Base-by-base conservation (phyloP, 78 protist genomes). In the Thecamonas trahens region DNA sequence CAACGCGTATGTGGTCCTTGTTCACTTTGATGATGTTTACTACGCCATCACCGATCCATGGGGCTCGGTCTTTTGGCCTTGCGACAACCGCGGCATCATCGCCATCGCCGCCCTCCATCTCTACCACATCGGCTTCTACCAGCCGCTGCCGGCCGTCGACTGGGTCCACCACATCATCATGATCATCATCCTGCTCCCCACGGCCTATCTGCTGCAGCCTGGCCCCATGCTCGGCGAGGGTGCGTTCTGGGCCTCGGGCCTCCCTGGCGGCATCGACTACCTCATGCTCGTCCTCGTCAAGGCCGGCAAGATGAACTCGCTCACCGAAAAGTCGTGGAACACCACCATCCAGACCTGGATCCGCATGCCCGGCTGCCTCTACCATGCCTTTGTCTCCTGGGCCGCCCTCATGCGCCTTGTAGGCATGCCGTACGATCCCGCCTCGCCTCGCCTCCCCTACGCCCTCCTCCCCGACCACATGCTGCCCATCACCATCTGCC, bases 201-300 rank as follows among this genome's bases (percentile, higher is more conserved):
- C 59, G 54, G 38, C 50, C 34, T 58, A 58, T 61, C 22, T 40
- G 32, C 40, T 20, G 22, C 67, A 34, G 42, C 26, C 42, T 11
- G 76, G 76, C 1, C 67, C 63, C 22, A 13, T 70, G 49, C 4
- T 29, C 26, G 28, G 29, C 40, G 34, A 22, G 40, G 50, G 50
- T 26, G 8, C 45, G 49, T 70, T 70, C 38, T 58, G 6, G 18
- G 54, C 49, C 29, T 57, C 38, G 24, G 77, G 77, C 37, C 15
- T 71, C 11, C 77, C 77, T 9, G 77, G 77, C n/a, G 77, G 77
- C 20, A 11, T 60, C 44, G 77, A 71, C 49, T 71, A 71, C 77
- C 2, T 34, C 24, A 60, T 71, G 68, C 68, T 71, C 42, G 28
- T 35, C 67, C 4, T 37, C 37, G 65, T 71, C 42, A 53, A 58